Conservation (phyloP, 2,329 filamentous ascomycete species). For the Botrytis byssoidea region DNA sequence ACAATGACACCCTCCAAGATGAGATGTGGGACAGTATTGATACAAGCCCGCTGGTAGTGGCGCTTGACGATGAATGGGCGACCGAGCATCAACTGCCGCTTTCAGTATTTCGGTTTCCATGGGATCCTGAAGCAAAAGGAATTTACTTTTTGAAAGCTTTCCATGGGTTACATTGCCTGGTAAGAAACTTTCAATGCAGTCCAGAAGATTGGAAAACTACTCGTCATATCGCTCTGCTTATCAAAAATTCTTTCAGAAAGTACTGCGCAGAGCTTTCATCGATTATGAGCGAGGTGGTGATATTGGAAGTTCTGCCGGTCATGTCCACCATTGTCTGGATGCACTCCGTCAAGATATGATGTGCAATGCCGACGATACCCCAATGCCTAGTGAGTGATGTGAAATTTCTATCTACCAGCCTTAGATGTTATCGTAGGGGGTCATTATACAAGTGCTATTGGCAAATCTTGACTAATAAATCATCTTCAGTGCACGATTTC, state of each 20-base stretch:
- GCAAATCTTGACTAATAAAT: background rate
- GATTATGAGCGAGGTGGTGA: background rate
- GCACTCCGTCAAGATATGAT: conserved; percentile 19
- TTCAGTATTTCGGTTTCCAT: conserved; percentile 8
- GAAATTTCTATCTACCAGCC: background rate
- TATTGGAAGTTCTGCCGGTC: background rate
- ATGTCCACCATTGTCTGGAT: conserved; percentile 20
- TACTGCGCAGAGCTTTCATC: background rate
- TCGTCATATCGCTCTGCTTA: background rate
- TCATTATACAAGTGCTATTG: background rate
- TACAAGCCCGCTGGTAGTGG: background rate
- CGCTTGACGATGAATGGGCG: conserved; percentile 8
- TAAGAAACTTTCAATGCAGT: background rate
- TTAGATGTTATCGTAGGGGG: background rate
- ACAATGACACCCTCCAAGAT: conserved; percentile 11
- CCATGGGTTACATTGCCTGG: conserved; percentile 10
- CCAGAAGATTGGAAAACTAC: too few relatives aligned
- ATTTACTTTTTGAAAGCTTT: conserved; percentile 16
- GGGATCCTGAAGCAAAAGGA: conserved; percentile 7
- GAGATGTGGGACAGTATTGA: conserved; percentile 9
- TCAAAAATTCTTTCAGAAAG: background rate
- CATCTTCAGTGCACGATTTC: background rate
- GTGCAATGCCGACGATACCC: conserved; percentile 19
- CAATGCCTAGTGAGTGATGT: conserved; percentile 2
- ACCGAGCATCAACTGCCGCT: background rate